phyloP scores from a whole-genome alignment of 2,329 filamentous ascomycete genomes.

The Dactylonectria estremocensis region DNA sequence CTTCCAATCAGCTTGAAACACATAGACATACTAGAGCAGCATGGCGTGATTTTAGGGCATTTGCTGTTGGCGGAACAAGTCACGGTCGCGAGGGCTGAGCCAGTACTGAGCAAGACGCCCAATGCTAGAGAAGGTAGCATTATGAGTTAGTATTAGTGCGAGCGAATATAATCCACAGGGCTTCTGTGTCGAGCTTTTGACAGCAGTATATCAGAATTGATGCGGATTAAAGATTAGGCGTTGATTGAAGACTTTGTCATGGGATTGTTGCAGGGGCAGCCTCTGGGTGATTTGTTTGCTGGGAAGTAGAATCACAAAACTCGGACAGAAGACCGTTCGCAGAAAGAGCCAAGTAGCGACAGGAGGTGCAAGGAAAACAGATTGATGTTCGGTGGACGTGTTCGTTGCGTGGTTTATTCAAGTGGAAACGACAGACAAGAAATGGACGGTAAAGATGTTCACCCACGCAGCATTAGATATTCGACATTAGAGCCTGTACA shows the following conservation, averaged over 20 bases:
- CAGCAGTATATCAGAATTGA: neutral
- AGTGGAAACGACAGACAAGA: neutral
- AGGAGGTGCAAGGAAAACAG: no score
- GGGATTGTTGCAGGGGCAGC: neutral
- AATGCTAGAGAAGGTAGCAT: conserved; percentile 54
- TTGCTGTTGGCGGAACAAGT: conserved; percentile 56
- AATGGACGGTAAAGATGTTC: neutral
- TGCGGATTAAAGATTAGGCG: neutral
- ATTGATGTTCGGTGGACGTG: no score
- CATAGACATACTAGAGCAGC: conserved; percentile 80
- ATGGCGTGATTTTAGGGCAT: conserved; percentile 81
- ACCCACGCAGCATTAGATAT: neutral
- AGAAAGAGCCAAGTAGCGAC: neutral
- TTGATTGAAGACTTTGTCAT: neutral
- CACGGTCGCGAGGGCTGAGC: conserved; percentile 54
- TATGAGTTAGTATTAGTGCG: conserved; percentile 32
- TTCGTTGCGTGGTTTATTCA: no score
- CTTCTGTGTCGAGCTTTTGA: neutral
- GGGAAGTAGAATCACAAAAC: no score
- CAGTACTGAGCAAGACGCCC: conserved; percentile 50
- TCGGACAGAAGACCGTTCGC: neutral
- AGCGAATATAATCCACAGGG: neutral
- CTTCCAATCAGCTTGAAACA: neutral
- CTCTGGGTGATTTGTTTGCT: no score
- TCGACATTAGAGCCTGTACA: neutral